Conservation (phyloP, 2,329 filamentous ascomycete genomes). For the Sclerotinia glacialis region DNA sequence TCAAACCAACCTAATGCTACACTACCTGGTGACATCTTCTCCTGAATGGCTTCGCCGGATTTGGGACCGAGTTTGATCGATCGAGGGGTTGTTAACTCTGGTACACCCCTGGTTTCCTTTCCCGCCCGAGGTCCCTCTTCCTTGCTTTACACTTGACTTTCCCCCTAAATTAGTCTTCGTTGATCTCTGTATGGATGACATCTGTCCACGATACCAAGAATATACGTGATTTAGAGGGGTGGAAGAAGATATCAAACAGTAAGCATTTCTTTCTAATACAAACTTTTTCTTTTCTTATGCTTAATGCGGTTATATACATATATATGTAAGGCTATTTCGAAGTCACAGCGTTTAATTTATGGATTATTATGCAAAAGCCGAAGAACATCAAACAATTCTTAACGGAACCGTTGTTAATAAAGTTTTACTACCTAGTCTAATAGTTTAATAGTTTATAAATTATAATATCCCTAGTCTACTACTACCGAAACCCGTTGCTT, state of each 20-base stretch:
- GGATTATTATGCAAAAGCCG: too few relatives aligned
- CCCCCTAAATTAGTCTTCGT: background rate
- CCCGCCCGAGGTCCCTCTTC: background rate
- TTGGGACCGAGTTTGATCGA: background rate
- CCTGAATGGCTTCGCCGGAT: background rate
- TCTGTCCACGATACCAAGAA: background rate
- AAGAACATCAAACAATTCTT: too few relatives aligned
- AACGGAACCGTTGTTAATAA: too few relatives aligned
- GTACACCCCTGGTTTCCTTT: background rate
- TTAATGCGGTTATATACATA: too few relatives aligned
- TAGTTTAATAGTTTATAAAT: too few relatives aligned
- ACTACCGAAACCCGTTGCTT: slow-evolving; percentile 2
- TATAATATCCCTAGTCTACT: background rate
- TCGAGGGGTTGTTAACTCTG: background rate
- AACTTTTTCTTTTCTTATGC: background rate
- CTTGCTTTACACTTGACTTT: background rate
- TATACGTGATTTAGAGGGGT: background rate
- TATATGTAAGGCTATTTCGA: background rate
- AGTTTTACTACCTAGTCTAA: too few relatives aligned
- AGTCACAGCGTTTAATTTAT: too few relatives aligned
- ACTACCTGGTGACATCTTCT: background rate
- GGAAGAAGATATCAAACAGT: background rate
- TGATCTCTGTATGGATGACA: background rate
- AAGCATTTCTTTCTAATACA: background rate
- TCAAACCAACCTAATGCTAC: too few relatives aligned